phyloP scores from a whole-genome alignment of 1,284 basidiomycete species.

The Schizopora paradoxa region DNA sequence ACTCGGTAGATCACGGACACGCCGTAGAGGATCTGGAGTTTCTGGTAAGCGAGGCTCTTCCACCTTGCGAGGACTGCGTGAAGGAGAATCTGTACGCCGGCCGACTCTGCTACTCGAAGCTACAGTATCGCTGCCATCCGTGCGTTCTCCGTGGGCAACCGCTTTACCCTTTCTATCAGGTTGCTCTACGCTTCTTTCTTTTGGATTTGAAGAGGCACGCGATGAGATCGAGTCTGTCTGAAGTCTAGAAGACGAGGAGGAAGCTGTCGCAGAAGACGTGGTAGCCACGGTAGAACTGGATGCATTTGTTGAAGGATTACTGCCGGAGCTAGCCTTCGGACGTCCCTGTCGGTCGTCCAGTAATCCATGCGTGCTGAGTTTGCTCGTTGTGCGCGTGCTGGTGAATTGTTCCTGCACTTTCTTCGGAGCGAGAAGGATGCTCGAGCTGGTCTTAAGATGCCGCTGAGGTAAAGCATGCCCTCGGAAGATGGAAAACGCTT shows the following conservation, averaged over 20 bases:
- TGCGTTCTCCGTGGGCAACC: no score
- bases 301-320: slow-evolving; percentile 1
- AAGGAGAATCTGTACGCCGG: no score
- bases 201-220: no score
- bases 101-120: no score
- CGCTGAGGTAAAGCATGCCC: slow-evolving; percentile 38
- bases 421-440: slow-evolving; percentile 61
- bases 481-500: slow-evolving; percentile 71
- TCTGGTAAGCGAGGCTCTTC: no score
- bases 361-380: slow-evolving; percentile 60
- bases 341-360: no score
- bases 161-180: no score
- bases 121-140: no score
- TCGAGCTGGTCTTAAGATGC: slow-evolving; percentile 39
- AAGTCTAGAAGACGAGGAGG: background rate
- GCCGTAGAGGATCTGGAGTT: background rate
- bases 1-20: background rate
- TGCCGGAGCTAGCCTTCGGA: no score
- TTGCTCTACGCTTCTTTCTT: no score
- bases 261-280: background rate
- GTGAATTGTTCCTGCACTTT: slow-evolving; percentile 73
- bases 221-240: no score
- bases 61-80: no score
- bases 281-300: slow-evolving; percentile 9
- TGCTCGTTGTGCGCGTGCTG: slow-evolving; percentile 67